phyloP scores from a whole-genome alignment of 805 yeast genomes.

The Candida odintsovae region DNA sequence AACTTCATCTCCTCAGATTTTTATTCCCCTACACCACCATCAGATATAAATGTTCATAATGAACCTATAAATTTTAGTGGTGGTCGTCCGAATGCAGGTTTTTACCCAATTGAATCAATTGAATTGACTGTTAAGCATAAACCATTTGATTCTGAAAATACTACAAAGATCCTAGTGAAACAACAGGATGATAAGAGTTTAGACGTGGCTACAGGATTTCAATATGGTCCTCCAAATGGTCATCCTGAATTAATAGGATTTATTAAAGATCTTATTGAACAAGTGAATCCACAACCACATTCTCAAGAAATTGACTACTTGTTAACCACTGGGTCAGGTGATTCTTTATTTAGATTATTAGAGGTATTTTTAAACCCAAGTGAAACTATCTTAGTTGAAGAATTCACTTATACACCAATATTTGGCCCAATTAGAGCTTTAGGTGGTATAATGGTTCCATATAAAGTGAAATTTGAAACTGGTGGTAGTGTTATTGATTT shows the following conservation, averaged over 20 bases:
- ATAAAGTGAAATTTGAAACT: conserved; percentile 35
- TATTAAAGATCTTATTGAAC: conserved; percentile 40
- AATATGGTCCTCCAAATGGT: conserved; percentile 81
- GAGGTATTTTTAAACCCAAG: conserved; percentile 45
- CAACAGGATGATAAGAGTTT: conserved; percentile 23
- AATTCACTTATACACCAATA: conserved; percentile 60
- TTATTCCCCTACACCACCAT: conserved; percentile 10
- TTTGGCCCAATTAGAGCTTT: conserved; percentile 34
- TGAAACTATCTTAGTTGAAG: conserved; percentile 56
- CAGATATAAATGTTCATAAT: conserved; percentile 30
- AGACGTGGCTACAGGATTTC: conserved; percentile 69
- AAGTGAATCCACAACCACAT: conserved; percentile 37
- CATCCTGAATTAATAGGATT: conserved; percentile 59
- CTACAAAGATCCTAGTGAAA: background rate
- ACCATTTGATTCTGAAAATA: conserved; percentile 2
- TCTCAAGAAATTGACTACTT: conserved; percentile 37
- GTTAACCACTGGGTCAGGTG: conserved; percentile 48
- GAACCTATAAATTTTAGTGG: conserved; percentile 47
- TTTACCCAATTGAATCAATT: conserved; percentile 54
- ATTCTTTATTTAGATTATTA: conserved; percentile 44
- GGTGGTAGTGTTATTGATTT: conserved; percentile 39
- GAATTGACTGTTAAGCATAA: conserved; percentile 36
- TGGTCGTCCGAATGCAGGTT: conserved; percentile 58
- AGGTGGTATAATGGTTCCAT: conserved; percentile 44
- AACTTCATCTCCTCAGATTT: conserved; percentile 1